Conservation (phyloP, 208 protist species). For the Leishmania amazonensis region DNA sequence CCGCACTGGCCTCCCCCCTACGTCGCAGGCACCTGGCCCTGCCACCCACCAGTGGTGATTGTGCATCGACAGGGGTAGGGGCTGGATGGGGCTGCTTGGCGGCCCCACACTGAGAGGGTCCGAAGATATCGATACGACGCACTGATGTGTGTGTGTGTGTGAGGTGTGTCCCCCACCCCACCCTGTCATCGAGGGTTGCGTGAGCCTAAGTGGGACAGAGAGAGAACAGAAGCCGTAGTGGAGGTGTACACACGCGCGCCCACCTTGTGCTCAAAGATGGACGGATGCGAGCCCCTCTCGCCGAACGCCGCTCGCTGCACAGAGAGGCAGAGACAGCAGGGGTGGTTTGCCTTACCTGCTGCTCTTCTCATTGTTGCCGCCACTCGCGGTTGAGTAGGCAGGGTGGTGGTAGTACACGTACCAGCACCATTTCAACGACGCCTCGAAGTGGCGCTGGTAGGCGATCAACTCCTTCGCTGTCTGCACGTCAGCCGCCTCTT, state of each 20-base stretch:
- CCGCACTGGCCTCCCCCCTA: neutral
- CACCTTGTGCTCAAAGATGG: neutral
- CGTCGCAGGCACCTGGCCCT: neutral
- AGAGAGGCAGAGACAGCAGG: neutral
- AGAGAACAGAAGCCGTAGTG: neutral
- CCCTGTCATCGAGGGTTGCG: neutral
- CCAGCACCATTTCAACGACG: slow-evolving; percentile 77
- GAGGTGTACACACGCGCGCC: neutral
- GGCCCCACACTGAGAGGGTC: neutral
- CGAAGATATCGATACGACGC: neutral
- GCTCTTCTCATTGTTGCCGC: neutral
- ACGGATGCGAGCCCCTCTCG: neutral
- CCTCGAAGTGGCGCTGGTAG: slow-evolving; percentile 69
- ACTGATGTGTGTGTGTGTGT: neutral
- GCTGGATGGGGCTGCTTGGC: neutral
- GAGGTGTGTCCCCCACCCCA: no score
- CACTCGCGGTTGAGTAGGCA: slow-evolving; percentile 39
- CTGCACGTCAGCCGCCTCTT: slow-evolving; percentile 60
- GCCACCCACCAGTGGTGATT: no score
- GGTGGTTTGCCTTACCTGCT: neutral
- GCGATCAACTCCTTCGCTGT: slow-evolving; percentile 48
- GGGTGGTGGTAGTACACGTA: slow-evolving; percentile 88
- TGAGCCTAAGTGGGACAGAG: neutral
- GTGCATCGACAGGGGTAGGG: neutral
- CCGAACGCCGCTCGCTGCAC: neutral